Evolutionary conservation across 192 early-diverging fungal species (phyloP).

Genomic region (Rhizoclosmatium globosum): DNA sequence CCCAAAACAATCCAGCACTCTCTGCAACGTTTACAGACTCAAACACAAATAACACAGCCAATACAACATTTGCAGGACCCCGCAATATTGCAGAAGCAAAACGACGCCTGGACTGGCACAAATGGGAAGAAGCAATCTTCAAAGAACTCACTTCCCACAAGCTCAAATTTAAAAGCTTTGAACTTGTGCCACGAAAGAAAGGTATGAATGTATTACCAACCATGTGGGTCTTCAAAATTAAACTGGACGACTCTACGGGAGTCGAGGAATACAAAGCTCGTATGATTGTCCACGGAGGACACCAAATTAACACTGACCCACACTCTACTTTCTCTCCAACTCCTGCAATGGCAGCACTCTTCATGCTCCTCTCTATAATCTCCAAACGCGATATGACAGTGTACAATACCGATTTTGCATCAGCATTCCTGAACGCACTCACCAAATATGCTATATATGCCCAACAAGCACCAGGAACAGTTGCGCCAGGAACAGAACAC

Average conservation of each 20-base stretch:
- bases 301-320: constrained; percentile 19
- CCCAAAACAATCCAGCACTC: background rate
- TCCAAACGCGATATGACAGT: background rate
- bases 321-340: background rate
- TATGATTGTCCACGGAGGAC: constrained; percentile 39
- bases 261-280: constrained; percentile 38
- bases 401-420: background rate
- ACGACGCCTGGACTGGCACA: background rate
- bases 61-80: background rate
- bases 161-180: background rate
- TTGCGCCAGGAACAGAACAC: background rate
- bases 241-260: constrained; percentile 12
- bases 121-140: background rate
- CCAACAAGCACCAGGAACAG: background rate
- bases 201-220: background rate
- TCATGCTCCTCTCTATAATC: background rate
- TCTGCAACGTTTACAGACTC: background rate
- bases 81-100: background rate
- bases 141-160: background rate
- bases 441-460: background rate
- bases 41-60: background rate
- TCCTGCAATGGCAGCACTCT: background rate
- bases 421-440: background rate
- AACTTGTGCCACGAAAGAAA: background rate
- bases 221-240: constrained; percentile 21